phyloP scores from a whole-genome alignment of 768 basidiomycete species.

The Mycena kentingensis region DNA sequence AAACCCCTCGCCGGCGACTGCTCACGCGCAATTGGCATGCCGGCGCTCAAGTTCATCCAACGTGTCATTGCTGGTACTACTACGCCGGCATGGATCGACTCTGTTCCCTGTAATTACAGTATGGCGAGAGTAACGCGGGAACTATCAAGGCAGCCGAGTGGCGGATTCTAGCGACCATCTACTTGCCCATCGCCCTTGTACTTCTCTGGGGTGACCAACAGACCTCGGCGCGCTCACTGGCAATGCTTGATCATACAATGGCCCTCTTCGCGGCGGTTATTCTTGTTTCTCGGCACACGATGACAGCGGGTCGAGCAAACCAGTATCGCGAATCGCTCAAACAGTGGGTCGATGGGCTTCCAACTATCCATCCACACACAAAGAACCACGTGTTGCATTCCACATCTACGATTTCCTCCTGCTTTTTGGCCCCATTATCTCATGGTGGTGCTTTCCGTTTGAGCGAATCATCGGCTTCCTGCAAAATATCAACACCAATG shows the following conservation, averaged over 20 bases:
- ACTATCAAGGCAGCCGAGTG: constrained; percentile 32
- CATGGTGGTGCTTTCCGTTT: constrained; percentile 43
- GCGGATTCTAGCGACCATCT: constrained; percentile 16
- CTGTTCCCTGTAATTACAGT: constrained; percentile 22
- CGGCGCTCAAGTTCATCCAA: not conserved
- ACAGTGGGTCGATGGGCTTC: constrained; percentile 27
- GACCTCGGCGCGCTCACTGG: not conserved
- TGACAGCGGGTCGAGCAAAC: constrained; percentile 5
- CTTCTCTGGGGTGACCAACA: constrained; percentile 20
- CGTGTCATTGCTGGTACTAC: not conserved
- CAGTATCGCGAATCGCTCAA: constrained; percentile 19
- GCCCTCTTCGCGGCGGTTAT: constrained; percentile 26
- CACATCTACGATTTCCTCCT: constrained; percentile 36
- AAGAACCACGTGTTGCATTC: constrained; percentile 21
- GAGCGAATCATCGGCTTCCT: constrained; percentile 38
- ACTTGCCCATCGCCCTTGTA: constrained; percentile 28
- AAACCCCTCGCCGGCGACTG: not conserved
- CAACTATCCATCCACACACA: constrained; percentile 25
- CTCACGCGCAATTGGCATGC: not conserved
- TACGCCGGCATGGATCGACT: not conserved
- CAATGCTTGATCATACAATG: constrained; percentile 30
- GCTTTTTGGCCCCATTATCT: constrained; percentile 35
- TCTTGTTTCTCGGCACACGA: constrained; percentile 18
- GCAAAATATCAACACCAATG: constrained; percentile 34
- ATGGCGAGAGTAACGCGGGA: constrained; percentile 21